phyloP scores from a whole-genome alignment of 768 basidiomycete species.

The Mycena maculata region DNA sequence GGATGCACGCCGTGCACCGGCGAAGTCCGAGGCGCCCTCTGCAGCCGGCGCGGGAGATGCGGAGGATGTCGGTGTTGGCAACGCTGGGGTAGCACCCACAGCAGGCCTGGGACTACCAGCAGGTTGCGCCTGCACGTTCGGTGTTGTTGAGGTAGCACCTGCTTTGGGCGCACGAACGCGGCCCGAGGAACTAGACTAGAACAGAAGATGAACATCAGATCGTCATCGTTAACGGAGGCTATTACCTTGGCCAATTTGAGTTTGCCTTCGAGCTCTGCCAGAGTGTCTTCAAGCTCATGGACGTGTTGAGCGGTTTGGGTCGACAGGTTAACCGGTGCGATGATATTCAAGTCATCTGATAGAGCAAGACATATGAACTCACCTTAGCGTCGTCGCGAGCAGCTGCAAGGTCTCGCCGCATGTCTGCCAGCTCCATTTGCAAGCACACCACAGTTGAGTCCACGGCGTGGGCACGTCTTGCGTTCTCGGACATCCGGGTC shows the following conservation, averaged over 20 bases:
- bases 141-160: neutral
- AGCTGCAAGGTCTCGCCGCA: neutral
- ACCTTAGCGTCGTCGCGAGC: too few species aligned
- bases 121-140: neutral
- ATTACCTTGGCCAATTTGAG: conserved; percentile 13
- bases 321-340: neutral
- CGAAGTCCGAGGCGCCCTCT: neutral
- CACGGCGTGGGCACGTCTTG: neutral
- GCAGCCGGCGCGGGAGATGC: conserved; percentile 2
- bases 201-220: neutral
- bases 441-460: conserved; percentile 10
- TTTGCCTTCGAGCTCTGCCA: conserved; percentile 4
- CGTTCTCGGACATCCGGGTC: conserved; percentile 6
- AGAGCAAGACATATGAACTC: too few species aligned
- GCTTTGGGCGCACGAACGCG: conserved; percentile 10
- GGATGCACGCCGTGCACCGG: neutral
- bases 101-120: too few species aligned
- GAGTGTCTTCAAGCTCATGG: conserved; percentile 2
- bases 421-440: neutral
- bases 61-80: neutral
- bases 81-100: too few species aligned
- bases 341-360: conserved; percentile 1
- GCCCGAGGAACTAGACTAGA: conserved; percentile 9
- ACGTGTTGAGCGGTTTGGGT: neutral
- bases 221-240: neutral